Percentiles rank a stretch among this genome's conserved stretches.
phyloP scores from a whole-genome alignment of 257 asterid species.

The Capsicum baccatum region DNA sequence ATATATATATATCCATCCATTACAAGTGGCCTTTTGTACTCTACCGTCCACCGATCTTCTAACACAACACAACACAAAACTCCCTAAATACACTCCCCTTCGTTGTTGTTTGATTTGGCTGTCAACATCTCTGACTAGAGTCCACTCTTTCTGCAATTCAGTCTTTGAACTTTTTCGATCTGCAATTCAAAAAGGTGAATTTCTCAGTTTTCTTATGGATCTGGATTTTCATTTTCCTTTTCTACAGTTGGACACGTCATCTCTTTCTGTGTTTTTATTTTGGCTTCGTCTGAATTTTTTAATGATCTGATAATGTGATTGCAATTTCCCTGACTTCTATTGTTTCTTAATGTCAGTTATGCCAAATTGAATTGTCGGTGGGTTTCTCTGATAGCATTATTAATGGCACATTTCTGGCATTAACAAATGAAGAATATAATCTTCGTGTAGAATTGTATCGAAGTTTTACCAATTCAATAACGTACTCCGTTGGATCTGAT shows the following conservation, averaged over 20 bases:
- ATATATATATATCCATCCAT: not conserved
- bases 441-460: not conserved
- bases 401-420: not conserved
- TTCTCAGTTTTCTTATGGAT: not conserved
- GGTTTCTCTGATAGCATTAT: not conserved
- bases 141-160: conserved; percentile 2
- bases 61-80: conserved; percentile 17
- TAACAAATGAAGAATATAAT: not conserved
- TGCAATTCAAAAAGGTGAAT: conserved; percentile 1
- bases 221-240: not conserved
- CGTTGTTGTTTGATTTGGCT: not conserved
- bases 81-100: not conserved
- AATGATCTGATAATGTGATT: not conserved
- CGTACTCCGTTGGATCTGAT: not conserved
- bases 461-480: not conserved
- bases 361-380: not conserved
- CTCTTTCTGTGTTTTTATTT: not conserved
- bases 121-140: conserved; percentile 8
- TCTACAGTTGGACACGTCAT: not conserved
- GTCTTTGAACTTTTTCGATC: conserved; percentile 20
- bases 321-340: not conserved
- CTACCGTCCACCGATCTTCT: not conserved
- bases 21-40: not conserved
- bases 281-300: not conserved
- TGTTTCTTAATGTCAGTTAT: too few species aligned